A percentile compares a stretch with the other conserved stretches of the same genome.
These are phyloP conservation scores for Penicillium daleae DNA, from an alignment of 495 filamentous ascomycete genomes.

Conservation along the genomic window DNA sequence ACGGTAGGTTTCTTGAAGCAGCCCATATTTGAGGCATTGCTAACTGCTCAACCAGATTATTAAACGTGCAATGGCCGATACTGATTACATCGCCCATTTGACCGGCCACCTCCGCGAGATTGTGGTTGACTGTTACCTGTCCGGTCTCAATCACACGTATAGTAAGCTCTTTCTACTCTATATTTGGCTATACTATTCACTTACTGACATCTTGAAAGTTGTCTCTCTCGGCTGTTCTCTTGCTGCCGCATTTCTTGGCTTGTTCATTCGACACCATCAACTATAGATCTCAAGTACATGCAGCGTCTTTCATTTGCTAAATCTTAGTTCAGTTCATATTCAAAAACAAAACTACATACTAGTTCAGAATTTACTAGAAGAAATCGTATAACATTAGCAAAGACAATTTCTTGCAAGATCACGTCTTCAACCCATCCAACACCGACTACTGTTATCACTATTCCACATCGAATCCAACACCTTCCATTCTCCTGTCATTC, in stretches of 20 bases:
- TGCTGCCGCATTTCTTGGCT: conserved; percentile 31
- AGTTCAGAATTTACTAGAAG: background rate
- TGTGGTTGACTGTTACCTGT: conserved; percentile 40
- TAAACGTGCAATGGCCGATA: conserved; percentile 39
- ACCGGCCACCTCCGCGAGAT: conserved; percentile 36
- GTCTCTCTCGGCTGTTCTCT: conserved; percentile 37
- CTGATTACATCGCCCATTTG: conserved; percentile 40
- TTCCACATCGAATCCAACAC: background rate
- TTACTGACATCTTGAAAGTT: conserved; percentile 23
- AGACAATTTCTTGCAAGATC: background rate
- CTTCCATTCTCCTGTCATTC: background rate
- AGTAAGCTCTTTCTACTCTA: conserved; percentile 24
- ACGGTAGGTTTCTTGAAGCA: conserved; percentile 20
- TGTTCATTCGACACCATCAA: conserved; percentile 37
- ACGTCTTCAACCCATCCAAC: background rate
- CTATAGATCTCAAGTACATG: conserved; percentile 18
- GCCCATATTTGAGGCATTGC: background rate
- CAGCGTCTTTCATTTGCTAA: background rate
- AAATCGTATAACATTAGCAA: background rate
- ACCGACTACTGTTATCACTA: background rate
- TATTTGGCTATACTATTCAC: background rate
- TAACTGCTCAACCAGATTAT: conserved; percentile 35
- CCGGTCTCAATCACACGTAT: conserved; percentile 43
- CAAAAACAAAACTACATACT: background rate
- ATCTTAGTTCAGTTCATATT: background rate